Evolutionary conservation across 139 green algal genomes (phyloP).

Genomic region (Yamagishiella unicocca): DNA sequence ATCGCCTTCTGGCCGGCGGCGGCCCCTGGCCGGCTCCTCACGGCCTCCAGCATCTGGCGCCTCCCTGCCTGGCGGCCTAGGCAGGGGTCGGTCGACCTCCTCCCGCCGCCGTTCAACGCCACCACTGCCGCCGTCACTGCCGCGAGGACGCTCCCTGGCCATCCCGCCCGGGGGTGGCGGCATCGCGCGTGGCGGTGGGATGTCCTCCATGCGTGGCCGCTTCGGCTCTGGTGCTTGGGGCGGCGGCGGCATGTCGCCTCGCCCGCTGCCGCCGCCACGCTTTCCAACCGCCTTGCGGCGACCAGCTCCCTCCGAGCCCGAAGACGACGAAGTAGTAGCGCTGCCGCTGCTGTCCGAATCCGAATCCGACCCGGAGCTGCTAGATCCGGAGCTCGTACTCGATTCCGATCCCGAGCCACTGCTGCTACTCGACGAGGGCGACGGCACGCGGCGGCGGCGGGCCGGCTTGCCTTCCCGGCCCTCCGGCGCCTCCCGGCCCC

Average conservation of each 20-base stretch:
- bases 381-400: not conserved
- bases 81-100: too few relatives aligned
- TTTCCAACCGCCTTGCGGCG: not conserved
- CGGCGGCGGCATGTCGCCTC: not conserved
- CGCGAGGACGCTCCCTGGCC: not conserved
- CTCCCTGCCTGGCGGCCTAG: too few relatives aligned
- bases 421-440: not conserved
- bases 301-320: not conserved
- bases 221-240: conserved; percentile 20
- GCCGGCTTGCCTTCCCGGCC: not conserved
- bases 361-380: conserved; percentile 2
- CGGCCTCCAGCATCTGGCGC: not conserved
- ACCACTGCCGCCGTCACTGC: not conserved
- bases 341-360: conserved; percentile 18
- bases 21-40: not conserved
- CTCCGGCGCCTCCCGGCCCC: not conserved
- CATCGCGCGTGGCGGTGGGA: not conserved
- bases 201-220: conserved; percentile 5
- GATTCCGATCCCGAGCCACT: conserved; percentile 5
- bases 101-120: not conserved
- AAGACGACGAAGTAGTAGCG: conserved; percentile 1
- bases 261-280: not conserved
- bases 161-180: not conserved
- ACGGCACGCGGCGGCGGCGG: not conserved
- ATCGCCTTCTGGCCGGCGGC: not conserved